Evolutionary conservation across 164 flowering plant genomes (phyloP), one percentile per base, ranked within the genome.

Genomic region (Hamamelis virginiana): DNA sequence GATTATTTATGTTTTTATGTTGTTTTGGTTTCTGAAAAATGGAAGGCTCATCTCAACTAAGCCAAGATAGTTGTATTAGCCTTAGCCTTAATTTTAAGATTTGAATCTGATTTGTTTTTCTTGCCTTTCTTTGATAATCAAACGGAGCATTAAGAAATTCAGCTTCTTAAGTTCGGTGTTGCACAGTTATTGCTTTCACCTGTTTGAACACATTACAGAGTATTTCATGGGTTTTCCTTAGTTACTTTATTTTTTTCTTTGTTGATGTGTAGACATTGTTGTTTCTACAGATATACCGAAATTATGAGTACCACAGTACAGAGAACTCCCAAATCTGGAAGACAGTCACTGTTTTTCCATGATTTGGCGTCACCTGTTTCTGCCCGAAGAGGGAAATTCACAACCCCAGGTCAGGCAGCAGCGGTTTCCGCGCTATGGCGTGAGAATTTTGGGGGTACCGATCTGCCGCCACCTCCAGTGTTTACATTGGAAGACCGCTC

Each of bases 381-480:
- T 33, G 57, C 76, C 5, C 53, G 77, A 11, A 75, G 85, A 71
- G 93, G 97, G 21, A 91, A 85, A 60, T 92, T 95, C 70, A 58
- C 91, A 15, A 92, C 73, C 64, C 87, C 97, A 9, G 95, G 97
- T 18, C 98, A 96, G 76, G 98, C 97, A 14, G 98, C 99, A 0
- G 95, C 99, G 0, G 97, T 90, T 12, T 91, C 98, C 11, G 97
- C 99, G 25, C 78, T 93, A 59, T 89, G 97, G 97, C 83, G 87
- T 11, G 98, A 93, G 70, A 93, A 88, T 82, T 87, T 86, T 64
- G 84, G 88, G 27, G 84, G 81, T 44, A 73, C 92, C 0, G 99
- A 96, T 79, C 98, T 91, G 69, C 99, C 99, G 0, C 99, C 99
- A 0, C 99, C 99, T 11, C 99, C 97, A 0, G 74, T 85, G 13